Percentiles rank a stretch among this genome's conserved stretches.
phyloP scores from a whole-genome alignment of 192 early-diverging fungal species.

The Podila horticola region DNA sequence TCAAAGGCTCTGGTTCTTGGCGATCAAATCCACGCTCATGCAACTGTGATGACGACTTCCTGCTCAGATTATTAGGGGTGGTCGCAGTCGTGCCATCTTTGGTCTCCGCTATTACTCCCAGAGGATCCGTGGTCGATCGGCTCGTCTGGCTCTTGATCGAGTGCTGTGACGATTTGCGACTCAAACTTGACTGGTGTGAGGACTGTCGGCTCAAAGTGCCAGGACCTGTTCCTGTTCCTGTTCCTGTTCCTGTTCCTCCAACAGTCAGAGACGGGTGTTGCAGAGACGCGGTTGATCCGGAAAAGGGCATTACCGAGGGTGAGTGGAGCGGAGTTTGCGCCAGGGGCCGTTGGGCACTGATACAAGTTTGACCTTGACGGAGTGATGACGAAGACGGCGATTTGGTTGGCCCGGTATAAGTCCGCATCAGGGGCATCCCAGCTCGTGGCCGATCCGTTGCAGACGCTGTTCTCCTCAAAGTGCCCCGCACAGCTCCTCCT shows the following conservation, averaged over 20 bases:
- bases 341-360: constrained; percentile 14
- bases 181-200: constrained; percentile 8
- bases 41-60: too few relatives aligned
- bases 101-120: neutral
- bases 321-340: constrained; percentile 46
- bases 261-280: neutral
- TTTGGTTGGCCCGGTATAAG: constrained; percentile 15
- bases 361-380: neutral
- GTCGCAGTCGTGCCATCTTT: neutral
- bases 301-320: constrained; percentile 22
- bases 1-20: too few relatives aligned
- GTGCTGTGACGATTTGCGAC: neutral
- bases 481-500: neutral
- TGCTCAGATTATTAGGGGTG: too few relatives aligned
- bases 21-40: too few relatives aligned
- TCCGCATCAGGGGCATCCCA: constrained; percentile 8
- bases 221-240: neutral
- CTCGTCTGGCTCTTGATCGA: neutral
- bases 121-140: neutral
- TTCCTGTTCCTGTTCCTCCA: too few relatives aligned
- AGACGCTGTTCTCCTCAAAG: constrained; percentile 7
- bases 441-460: neutral
- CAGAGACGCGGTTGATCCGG: constrained; percentile 19
- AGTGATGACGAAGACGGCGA: constrained; percentile 2
- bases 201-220: constrained; percentile 22